Conservation (phyloP, 257 asterid species). For the Ligustrum vulgare region DNA sequence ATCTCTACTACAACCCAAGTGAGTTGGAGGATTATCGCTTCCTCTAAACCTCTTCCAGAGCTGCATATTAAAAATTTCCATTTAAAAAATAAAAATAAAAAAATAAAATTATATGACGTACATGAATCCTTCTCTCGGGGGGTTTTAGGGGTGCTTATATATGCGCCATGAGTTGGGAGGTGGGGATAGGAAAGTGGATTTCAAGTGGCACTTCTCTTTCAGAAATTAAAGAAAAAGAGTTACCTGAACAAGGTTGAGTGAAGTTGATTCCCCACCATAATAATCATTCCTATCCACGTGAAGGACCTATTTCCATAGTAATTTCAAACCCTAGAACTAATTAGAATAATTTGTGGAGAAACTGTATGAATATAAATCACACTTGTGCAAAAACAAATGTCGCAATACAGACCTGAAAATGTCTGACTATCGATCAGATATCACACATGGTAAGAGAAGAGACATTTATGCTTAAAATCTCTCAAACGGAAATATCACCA, state of each 20-base stretch:
- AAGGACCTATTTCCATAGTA: constrained; percentile 44
- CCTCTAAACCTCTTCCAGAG: constrained; percentile 63
- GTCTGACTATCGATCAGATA: constrained; percentile 4
- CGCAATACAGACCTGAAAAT: not conserved
- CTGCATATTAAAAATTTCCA: constrained; percentile 18
- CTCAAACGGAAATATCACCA: not conserved
- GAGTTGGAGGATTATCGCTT: constrained; percentile 55
- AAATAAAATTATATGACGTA: not conserved
- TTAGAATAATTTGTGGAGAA: constrained; percentile 3
- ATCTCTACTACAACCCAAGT: constrained; percentile 60
- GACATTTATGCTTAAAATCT: not conserved
- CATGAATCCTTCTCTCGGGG: not conserved
- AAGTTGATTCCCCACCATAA: constrained; percentile 68
- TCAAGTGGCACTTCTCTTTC: not conserved
- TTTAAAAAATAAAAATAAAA: not conserved
- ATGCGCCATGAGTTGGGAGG: not conserved
- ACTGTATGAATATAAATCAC: not conserved
- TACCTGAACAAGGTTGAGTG: constrained; percentile 67
- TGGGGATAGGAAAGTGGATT: not conserved
- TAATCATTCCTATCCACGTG: constrained; percentile 74
- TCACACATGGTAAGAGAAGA: not conserved
- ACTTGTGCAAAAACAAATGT: not conserved
- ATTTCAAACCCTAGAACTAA: constrained; percentile 17
- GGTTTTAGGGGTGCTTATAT: not conserved
- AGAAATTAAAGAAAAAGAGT: not conserved